These are phyloP conservation scores for Ogataea methylovora DNA, from an alignment of 805 yeast genomes.

Conservation along the genomic window DNA sequence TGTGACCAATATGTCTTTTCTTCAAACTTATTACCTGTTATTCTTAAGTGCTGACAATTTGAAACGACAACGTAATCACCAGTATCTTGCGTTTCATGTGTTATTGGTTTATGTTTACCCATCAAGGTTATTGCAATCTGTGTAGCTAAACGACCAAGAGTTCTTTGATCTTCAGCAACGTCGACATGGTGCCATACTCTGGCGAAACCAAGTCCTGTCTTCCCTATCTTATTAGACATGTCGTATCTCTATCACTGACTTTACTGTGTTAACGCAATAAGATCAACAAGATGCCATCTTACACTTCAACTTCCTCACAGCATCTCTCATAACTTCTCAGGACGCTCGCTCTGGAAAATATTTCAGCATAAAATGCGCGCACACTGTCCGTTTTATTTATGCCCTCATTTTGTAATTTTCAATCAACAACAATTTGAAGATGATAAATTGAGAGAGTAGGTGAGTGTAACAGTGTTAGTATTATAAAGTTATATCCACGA, in stretches of 20 bases:
- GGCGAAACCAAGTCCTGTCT: constrained; percentile 43
- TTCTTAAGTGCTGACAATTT: constrained; percentile 72
- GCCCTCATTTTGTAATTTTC: too few relatives aligned
- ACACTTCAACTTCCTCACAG: too few relatives aligned
- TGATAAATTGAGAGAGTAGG: too few relatives aligned
- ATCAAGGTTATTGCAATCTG: constrained; percentile 79
- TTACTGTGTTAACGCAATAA: too few relatives aligned
- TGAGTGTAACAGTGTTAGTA: too few relatives aligned
- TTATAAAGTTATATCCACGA: too few relatives aligned
- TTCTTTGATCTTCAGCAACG: constrained; percentile 72
- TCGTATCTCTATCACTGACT: too few relatives aligned
- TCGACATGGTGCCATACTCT: constrained; percentile 96
- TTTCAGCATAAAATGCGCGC: neutral
- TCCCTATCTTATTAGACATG: constrained; percentile 43
- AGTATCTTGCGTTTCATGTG: constrained; percentile 68
- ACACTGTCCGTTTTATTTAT: too few relatives aligned
- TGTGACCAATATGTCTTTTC: constrained; percentile 87
- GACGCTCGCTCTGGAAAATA: neutral
- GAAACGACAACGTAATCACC: constrained; percentile 98
- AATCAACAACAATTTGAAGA: too few relatives aligned
- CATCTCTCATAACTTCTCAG: too few relatives aligned
- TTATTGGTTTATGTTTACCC: constrained; percentile 97
- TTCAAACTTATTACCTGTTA: constrained; percentile 79
- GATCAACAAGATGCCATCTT: too few relatives aligned
- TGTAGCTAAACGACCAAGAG: constrained; percentile 89